Conservation (phyloP, 352 stramenopile genomes). For the Phytopythium ostracodes region DNA sequence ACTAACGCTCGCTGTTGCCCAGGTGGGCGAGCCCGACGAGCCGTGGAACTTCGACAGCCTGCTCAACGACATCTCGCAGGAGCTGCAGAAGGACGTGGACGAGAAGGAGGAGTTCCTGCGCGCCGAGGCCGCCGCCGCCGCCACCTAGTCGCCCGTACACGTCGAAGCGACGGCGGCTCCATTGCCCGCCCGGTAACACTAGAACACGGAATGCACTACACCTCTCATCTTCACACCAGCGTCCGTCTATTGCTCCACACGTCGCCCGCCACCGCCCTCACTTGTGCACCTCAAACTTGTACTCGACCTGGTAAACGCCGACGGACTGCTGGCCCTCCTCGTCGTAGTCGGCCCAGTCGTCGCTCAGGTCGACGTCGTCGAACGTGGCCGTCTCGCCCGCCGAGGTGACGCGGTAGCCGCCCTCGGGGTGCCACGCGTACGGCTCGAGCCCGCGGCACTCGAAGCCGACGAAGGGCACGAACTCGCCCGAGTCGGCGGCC, state of each 20-base stretch:
- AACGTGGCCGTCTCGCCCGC: slow-evolving; percentile 58
- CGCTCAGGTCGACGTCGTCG: slow-evolving; percentile 73
- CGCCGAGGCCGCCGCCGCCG: slow-evolving; percentile 20
- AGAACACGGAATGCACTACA: neutral
- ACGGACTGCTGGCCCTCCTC: slow-evolving; percentile 75
- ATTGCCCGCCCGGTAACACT: no score
- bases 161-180: no score
- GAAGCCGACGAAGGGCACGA: slow-evolving; percentile 81
- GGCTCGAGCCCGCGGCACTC: slow-evolving; percentile 84
- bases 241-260: neutral
- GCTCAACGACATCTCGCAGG: slow-evolving; percentile 75
- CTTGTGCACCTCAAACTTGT: slow-evolving; percentile 83
- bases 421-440: slow-evolving; percentile 73
- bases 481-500: slow-evolving; percentile 62
- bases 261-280: slow-evolving; percentile 9
- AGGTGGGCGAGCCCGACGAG: slow-evolving; percentile 69
- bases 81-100: slow-evolving; percentile 76
- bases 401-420: slow-evolving; percentile 69
- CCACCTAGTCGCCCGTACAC: no score
- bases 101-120: slow-evolving; percentile 69
- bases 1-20: neutral
- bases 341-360: slow-evolving; percentile 87
- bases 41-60: slow-evolving; percentile 72
- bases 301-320: slow-evolving; percentile 71
- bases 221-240: neutral